Percentiles rank a stretch among this genome's conserved stretches.
Evolutionary conservation across 2,329 filamentous ascomycete species (phyloP).

Genomic region (Botrytis sinoallii): DNA sequence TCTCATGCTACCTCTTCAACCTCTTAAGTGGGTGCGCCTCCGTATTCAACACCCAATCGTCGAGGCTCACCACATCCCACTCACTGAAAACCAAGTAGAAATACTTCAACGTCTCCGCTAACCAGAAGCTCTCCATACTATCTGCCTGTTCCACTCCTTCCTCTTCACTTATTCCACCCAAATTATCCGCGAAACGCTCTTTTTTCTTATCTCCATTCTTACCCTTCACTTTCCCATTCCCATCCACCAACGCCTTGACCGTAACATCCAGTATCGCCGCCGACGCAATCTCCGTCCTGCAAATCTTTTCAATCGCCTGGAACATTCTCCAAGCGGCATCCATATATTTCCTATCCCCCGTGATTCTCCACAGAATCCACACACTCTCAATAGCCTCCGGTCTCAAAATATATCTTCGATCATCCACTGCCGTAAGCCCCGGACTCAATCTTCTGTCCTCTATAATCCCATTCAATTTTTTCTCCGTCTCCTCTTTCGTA

Average conservation of each 20-base stretch:
- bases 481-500: conserved; percentile 18
- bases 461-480: conserved; percentile 22
- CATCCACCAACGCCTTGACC: conserved; percentile 43
- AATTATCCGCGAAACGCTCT: not conserved
- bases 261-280: conserved; percentile 44
- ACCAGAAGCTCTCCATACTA: conserved; percentile 57
- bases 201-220: not conserved
- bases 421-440: conserved; percentile 29
- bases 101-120: conserved; percentile 66
- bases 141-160: not conserved
- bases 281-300: conserved; percentile 44
- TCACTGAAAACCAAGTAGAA: conserved; percentile 52
- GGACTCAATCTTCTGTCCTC: conserved; percentile 24
- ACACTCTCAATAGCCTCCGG: conserved; percentile 68
- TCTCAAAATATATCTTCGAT: conserved; percentile 33
- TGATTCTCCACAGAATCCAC: conserved; percentile 52
- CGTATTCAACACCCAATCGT: conserved; percentile 54
- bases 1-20: not conserved
- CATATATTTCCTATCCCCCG: conserved; percentile 37
- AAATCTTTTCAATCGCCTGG: conserved; percentile 43
- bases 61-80: conserved; percentile 53
- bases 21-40: conserved; percentile 34
- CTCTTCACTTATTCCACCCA: not conserved
- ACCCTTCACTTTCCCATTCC: conserved; percentile 45
- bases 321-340: conserved; percentile 50